Evolutionary conservation across 23 red algal genomes (phyloP), one percentile per base, ranked within the genome.

Genomic region (Gracilaria vermiculophylla): DNA sequence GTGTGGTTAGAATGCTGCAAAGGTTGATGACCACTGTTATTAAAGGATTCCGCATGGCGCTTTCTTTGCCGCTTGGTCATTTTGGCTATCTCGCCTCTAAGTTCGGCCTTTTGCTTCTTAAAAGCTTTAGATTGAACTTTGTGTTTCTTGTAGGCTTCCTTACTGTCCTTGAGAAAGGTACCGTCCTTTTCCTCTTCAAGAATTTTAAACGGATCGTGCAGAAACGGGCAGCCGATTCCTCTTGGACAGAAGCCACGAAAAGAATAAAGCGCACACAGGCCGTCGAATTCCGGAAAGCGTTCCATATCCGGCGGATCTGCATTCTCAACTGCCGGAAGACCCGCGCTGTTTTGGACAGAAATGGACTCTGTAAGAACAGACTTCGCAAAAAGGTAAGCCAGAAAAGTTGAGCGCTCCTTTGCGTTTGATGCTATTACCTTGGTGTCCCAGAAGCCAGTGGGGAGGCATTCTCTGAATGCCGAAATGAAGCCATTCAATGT

Each of bases 381-480:
- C 45, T 86, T 91, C 24, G 89, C 83, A 69, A 90, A 97, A 40
- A 97, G 60, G 72, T 97, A 97, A 43, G 42, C 62, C 27, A 97
- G 71, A 84, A 72, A 94, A 19, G 61, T 61, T 7, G 80, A 65
- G n/a, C 80, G 75, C 36, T 93, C 51, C 29, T 56, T 54, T 8
- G 73, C 10, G 24, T 58, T 66, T 1, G 79, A 31, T 27, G 84
- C 83, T n/a, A 99, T 43, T 16, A 94, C 35, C 69, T 94, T 92
- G n/a, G 92, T 95, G 73, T 99, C 97, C 77, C 81, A 99, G 45
- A 90, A 88, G 0, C 80, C 78, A 6, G 53, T 50, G n/a, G 92
- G 89, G 5, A 92, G 36, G 16, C 36, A 72, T 20, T 81, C 62
- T 15, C 33, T 31, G 0, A 95, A 53, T 24, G 65, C 55, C 12